These are phyloP conservation scores for Phytophthora cajani DNA, from an alignment of 352 stramenopile genomes.

Conservation along the genomic window DNA sequence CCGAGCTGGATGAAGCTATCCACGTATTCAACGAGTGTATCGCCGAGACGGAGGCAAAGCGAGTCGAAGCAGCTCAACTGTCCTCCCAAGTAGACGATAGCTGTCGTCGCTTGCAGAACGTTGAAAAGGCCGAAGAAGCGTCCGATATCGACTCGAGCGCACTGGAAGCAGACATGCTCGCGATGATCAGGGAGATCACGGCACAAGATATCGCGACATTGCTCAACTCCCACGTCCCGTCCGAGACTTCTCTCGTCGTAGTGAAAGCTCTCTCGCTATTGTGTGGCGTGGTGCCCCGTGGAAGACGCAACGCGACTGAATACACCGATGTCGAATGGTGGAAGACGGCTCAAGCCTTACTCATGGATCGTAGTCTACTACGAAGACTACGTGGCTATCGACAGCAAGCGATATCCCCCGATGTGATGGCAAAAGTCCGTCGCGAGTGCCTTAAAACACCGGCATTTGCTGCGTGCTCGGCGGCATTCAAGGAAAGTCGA, in stretches of 20 bases:
- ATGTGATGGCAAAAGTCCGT: conserved; percentile 82
- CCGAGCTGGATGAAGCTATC: conserved; percentile 54
- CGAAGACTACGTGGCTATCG: conserved; percentile 63
- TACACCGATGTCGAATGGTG: conserved; percentile 85
- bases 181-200: conserved; percentile 71
- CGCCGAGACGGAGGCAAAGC: conserved; percentile 77
- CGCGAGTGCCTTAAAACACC: conserved; percentile 69
- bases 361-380: conserved; percentile 81
- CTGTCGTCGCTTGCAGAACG: conserved; percentile 54
- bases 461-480: conserved; percentile 46
- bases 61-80: conserved; percentile 45
- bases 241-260: conserved; percentile 57
- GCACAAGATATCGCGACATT: conserved; percentile 75
- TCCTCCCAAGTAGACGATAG: conserved; percentile 66
- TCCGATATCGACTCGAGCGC: conserved; percentile 58
- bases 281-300: conserved; percentile 61
- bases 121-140: conserved; percentile 54
- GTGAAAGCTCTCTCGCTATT: conserved; percentile 83
- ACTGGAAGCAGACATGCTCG: conserved; percentile 68
- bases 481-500: conserved; percentile 31
- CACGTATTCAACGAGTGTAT: conserved; percentile 71
- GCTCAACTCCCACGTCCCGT: conserved; percentile 64
- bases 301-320: conserved; percentile 58
- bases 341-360: conserved; percentile 77
- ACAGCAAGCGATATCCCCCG: conserved; percentile 53